These are phyloP conservation scores for Fragilariopsis cylindrus DNA, from an alignment of 108 stramenopile genomes.

Conservation along the genomic window DNA sequence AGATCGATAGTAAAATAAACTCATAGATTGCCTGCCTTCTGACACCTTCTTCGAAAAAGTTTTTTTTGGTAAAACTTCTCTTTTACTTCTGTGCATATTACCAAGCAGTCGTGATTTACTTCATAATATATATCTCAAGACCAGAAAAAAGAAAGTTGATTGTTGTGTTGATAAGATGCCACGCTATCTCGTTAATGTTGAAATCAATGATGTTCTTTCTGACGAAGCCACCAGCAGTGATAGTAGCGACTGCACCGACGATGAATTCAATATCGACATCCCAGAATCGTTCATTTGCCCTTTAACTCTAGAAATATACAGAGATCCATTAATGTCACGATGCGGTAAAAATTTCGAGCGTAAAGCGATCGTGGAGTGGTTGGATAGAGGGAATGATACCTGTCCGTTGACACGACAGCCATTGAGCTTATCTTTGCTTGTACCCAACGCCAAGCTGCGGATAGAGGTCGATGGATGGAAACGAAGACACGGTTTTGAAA, in stretches of 20 bases:
- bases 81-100: too few relatives aligned
- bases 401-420: constrained; percentile 43
- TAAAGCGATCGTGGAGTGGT: constrained; percentile 40
- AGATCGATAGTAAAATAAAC: too few relatives aligned
- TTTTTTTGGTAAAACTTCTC: too few relatives aligned
- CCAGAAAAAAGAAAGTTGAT: too few relatives aligned
- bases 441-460: constrained; percentile 7
- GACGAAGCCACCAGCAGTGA: too few relatives aligned
- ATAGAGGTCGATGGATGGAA: constrained; percentile 6
- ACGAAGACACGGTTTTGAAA: neutral
- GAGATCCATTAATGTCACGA: constrained; percentile 37
- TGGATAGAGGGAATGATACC: constrained; percentile 24
- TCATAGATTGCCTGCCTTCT: too few relatives aligned
- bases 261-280: neutral
- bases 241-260: neutral
- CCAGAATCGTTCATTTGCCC: constrained; percentile 45
- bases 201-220: too few relatives aligned
- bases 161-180: too few relatives aligned
- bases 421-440: constrained; percentile 2
- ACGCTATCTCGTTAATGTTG: too few relatives aligned
- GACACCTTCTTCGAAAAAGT: too few relatives aligned
- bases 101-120: too few relatives aligned
- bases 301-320: constrained; percentile 41
- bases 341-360: constrained; percentile 44
- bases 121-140: too few relatives aligned